Evolutionary conservation across 805 yeast genomes (phyloP), one percentile per base, ranked within the genome.

Genomic region (Suhomyces pyralidae): DNA sequence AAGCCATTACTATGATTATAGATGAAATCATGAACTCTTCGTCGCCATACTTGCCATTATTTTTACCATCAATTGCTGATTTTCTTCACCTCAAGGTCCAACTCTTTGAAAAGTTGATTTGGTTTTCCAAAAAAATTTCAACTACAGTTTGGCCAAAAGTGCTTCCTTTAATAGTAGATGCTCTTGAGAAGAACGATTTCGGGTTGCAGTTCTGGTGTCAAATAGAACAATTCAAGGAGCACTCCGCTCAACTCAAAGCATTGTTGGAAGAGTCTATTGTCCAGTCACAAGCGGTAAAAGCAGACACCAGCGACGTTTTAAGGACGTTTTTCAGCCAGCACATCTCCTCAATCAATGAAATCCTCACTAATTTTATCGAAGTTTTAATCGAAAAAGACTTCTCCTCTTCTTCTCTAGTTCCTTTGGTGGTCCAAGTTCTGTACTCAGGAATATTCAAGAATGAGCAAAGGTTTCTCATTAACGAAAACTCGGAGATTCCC

Each of bases 11-110:
- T 2, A 60, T 69, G 5, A 79, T 88, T 3, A 69, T 81, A 2
- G 61, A 72, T 12, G 92, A 87, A 54, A 78, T 92, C 8, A 61
- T 87, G 28, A 62, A 68, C 17, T 82, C 90, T 4, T 69, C 71
- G 0, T 83, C 89, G 0, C 68, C 73, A 5, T 85, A 83, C 57
- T 69, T 86, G 17, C 84, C 90, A 3, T 74, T 81, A 3, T 67
- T 77, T 42, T 67, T 79, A 9, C 77, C 84, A 0, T 76, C 85
- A 1, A 59, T 84, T 9, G 73, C 69, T 7, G 80, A 77, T 15
- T 85, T 82, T 52, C 70, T 89, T 36, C 67, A 65, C 3, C 66
- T 78, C 50, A 80, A 96, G 49, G 67, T 75, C 3, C 61, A 68
- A 5, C 74, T 78, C 48, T 70, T 76, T 47, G 67, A 70, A 49